Evolutionary conservation across 331 rosid genomes (phyloP).

Genomic region (Phaseolus coccineus): DNA sequence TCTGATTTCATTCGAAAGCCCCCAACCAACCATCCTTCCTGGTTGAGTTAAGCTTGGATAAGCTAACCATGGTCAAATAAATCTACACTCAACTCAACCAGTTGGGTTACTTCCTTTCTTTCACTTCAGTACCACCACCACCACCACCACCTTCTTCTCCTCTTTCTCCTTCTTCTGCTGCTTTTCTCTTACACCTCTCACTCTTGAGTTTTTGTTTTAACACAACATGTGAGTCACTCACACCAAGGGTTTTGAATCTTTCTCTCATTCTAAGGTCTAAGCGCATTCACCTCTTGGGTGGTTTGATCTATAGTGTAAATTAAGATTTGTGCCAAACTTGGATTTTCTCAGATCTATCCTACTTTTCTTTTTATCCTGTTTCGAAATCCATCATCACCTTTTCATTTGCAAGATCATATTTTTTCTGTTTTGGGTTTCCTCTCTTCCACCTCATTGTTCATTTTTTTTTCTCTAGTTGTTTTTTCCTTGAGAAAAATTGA

Average conservation of each 20-base stretch:
- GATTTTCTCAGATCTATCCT: conserved; percentile 62
- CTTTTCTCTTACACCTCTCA: background rate
- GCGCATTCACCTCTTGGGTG: conserved; percentile 22
- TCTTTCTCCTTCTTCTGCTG: background rate
- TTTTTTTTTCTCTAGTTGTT: background rate
- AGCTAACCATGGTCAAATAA: conserved; percentile 52
- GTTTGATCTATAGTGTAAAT: conserved; percentile 34
- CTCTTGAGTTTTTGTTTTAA: conserved; percentile 33
- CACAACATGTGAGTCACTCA: conserved; percentile 30
- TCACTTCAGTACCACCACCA: background rate
- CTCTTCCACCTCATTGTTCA: conserved; percentile 14
- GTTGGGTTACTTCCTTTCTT: background rate
- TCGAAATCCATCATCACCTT: conserved; percentile 52
- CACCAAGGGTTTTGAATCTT: conserved; percentile 1
- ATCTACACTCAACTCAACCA: conserved; percentile 24
- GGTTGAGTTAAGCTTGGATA: background rate
- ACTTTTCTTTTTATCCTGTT: conserved; percentile 3
- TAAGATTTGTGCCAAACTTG: conserved; percentile 42
- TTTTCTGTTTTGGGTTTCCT: conserved; percentile 32
- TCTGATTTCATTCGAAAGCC: conserved; percentile 24
- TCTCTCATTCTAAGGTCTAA: conserved; percentile 35
- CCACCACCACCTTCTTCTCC: background rate
- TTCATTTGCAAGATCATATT: conserved; percentile 47
- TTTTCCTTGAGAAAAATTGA: background rate
- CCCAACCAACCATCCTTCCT: conserved; percentile 26